Conservation (phyloP, 305 asterid genomes). For the Solanum aculeatissimum region DNA sequence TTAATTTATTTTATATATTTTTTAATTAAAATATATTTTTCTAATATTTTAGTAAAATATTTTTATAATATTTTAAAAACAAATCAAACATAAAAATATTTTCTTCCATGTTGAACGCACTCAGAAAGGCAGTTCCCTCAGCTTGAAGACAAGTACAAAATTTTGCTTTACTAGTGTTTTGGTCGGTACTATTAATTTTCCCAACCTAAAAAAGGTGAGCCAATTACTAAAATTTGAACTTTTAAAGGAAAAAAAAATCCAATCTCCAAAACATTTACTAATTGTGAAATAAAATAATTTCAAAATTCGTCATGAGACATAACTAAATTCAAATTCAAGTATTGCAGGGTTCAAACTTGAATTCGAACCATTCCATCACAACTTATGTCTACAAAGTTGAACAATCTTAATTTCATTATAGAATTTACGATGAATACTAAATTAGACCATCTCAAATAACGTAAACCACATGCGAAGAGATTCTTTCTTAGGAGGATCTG, state of each 20-base stretch:
- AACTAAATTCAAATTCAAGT: not conserved
- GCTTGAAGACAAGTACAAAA: no score
- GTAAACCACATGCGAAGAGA: not conserved
- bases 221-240: not conserved
- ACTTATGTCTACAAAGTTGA: not conserved
- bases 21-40: no score
- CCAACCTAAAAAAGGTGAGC: not conserved
- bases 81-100: no score
- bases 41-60: no score
- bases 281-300: not conserved
- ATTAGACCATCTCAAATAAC: not conserved
- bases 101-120: no score
- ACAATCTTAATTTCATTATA: not conserved
- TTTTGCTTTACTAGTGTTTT: not conserved
- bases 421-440: not conserved
- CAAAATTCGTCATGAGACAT: not conserved
- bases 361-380: not conserved
- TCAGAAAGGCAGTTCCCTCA: no score
- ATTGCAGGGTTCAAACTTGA: not conserved
- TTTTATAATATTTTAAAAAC: no score
- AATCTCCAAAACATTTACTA: not conserved
- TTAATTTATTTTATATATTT: no score
- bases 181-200: not conserved
- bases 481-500: not conserved
- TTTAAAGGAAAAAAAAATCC: not conserved